Conservation (phyloP, 768 basidiomycete species). For the Peribolospora kevripleyi region DNA sequence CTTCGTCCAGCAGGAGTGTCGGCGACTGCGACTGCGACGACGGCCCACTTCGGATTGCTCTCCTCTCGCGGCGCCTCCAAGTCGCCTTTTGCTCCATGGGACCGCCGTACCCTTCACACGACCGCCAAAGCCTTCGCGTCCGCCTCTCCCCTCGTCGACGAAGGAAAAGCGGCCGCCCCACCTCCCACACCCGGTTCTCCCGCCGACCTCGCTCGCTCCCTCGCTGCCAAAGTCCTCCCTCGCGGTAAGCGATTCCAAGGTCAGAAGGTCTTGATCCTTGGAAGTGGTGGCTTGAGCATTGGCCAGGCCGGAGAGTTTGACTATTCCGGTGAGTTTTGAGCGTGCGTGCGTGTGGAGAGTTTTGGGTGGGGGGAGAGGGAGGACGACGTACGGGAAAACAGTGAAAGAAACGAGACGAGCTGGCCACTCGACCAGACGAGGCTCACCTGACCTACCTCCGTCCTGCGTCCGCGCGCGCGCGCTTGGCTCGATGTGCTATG, state of each 20-base stretch:
- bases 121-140: too few relatives aligned
- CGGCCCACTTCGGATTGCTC: too few relatives aligned
- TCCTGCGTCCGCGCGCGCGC: too few relatives aligned
- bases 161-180: constrained; percentile 26
- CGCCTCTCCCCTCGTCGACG: too few relatives aligned
- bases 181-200: constrained; percentile 29
- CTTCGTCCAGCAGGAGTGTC: too few relatives aligned
- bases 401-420: background rate
- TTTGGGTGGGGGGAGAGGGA: background rate
- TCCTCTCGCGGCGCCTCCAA: too few relatives aligned
- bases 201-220: constrained; percentile 73
- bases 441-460: too few relatives aligned
- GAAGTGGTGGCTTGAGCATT: constrained; percentile 83
- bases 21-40: too few relatives aligned
- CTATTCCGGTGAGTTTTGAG: constrained; percentile 43
- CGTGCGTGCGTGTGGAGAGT: background rate
- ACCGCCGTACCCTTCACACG: too few relatives aligned
- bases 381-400: background rate
- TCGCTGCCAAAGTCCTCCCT: constrained; percentile 84
- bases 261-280: constrained; percentile 83
- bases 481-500: too few relatives aligned
- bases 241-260: constrained; percentile 76
- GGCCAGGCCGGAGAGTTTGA: constrained; percentile 99
- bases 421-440: background rate
- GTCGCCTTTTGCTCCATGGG: too few relatives aligned